Conservation (phyloP, 169 alveolate species). For the Eimeria maxima region DNA sequence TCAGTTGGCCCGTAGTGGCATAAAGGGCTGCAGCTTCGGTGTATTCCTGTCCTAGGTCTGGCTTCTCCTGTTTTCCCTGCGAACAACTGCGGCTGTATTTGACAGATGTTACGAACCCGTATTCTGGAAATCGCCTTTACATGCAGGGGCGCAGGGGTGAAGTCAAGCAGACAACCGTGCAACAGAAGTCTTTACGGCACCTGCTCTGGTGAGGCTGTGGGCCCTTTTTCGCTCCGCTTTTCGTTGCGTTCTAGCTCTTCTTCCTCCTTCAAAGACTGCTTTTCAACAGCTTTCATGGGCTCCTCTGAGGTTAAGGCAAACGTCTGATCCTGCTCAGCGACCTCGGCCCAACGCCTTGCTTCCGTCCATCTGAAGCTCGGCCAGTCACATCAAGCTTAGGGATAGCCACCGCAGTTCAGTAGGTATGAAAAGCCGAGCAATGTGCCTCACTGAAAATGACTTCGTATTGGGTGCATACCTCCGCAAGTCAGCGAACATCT, state of each 20-base stretch:
- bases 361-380: constrained; percentile 81
- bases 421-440: not conserved
- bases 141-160: not conserved
- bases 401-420: not conserved
- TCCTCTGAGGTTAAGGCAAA: not conserved
- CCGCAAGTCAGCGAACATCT: constrained; percentile 87
- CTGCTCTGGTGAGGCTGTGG: not conserved
- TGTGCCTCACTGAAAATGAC: not conserved
- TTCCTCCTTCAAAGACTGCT: not conserved
- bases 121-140: not conserved
- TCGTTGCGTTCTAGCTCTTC: not conserved
- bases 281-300: not conserved
- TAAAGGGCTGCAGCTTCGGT: constrained; percentile 51
- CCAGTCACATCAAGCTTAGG: not conserved
- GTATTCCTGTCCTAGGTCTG: constrained; percentile 3
- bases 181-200: not conserved
- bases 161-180: not conserved
- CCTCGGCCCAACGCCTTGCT: constrained; percentile 74
- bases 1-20: constrained; percentile 53
- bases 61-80: not conserved
- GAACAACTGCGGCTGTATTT: not conserved
- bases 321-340: not conserved
- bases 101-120: not conserved
- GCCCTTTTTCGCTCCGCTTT: not conserved
- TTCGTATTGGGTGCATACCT: constrained; percentile 85